Base-by-base conservation (phyloP, 129 eudicot genomes). In the Tagetes patula region DNA sequence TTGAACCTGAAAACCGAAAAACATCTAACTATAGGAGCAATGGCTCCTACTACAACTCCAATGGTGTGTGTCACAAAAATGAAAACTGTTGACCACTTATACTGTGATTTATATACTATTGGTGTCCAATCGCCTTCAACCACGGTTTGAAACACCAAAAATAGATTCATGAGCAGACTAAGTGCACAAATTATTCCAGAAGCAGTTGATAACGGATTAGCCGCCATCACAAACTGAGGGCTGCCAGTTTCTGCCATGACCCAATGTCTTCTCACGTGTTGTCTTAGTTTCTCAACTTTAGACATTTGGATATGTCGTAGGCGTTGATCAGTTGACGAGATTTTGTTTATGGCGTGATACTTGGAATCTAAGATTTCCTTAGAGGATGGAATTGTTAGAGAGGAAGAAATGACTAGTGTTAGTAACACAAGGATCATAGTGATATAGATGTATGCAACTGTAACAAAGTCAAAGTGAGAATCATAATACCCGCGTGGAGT, bases 141-240 rank as follows among this genome's bases (percentile, higher is more conserved):
- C 5, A 13, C 13, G 30, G 5, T 6, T n/a, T 9, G 14, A 10
- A 54, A 0, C 40, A 71, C 11, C 65, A 71, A 3, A 10, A 20
- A 14, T 54, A 55, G 4, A 66, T 54, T 54, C 6, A 55, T 9
- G 32, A 14, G 52, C 5, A 63, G 9, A 39, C 7, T 10, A 48
- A 63, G 0, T 63, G 12, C n/a, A 63, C 78, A 74, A 8, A 74
- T 63, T 63, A 74, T 11, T 40, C 78, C 50, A 0, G 71, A 48
- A 37, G 71, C 71, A 9, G 27, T 36, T 13, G 78, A 48, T 48
- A 63, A 49, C 12, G 70, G 50, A 74, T 38, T 74, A 20, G 41
- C 10, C 10, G 78, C 38, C 41, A 74, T 74, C 2, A 74, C 71
- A 63, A 74, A 74, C 6, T 74, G 71, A 63, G 78, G 78, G 78